These are phyloP conservation scores for Knufia petricola DNA, from an alignment of 2,329 filamentous ascomycete genomes.

Conservation along the genomic window DNA sequence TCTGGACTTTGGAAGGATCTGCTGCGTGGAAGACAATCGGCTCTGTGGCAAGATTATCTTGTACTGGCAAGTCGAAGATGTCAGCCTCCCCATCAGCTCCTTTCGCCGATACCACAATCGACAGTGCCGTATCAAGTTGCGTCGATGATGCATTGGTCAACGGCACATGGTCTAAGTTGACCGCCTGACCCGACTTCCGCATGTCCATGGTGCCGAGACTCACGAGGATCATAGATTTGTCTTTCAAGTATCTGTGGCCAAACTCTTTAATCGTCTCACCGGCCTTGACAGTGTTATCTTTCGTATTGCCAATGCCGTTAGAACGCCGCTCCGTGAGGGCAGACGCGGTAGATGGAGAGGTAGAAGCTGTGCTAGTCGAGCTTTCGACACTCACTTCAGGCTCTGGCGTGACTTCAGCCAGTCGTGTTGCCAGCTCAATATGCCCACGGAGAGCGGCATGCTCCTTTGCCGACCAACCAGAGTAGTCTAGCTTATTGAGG, in stretches of 20 bases:
- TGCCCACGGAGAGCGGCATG: constrained; percentile 87
- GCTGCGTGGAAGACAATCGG: constrained; percentile 79
- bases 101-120: constrained; percentile 76
- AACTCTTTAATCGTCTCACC: constrained; percentile 86
- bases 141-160: constrained; percentile 81
- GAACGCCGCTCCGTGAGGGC: constrained; percentile 37
- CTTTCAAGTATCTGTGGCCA: constrained; percentile 84
- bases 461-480: constrained; percentile 88
- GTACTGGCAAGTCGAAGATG: constrained; percentile 82
- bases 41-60: constrained; percentile 88
- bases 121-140: constrained; percentile 86
- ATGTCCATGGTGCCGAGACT: constrained; percentile 93
- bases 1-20: constrained; percentile 70
- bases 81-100: constrained; percentile 80
- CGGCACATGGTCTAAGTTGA: constrained; percentile 80
- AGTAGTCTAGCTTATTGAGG: constrained; percentile 64
- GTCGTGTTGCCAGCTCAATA: constrained; percentile 62
- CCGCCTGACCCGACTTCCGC: constrained; percentile 67
- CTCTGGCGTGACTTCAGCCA: constrained; percentile 49
- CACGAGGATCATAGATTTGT: constrained; percentile 82
- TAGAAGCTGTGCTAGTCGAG: constrained; percentile 29
- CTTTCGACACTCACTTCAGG: constrained; percentile 23
- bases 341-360: constrained; percentile 26
- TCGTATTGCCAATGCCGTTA: constrained; percentile 25
- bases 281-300: constrained; percentile 35